phyloP scores from a whole-genome alignment of 345 rosid species.

The Syzygium aromaticum region DNA sequence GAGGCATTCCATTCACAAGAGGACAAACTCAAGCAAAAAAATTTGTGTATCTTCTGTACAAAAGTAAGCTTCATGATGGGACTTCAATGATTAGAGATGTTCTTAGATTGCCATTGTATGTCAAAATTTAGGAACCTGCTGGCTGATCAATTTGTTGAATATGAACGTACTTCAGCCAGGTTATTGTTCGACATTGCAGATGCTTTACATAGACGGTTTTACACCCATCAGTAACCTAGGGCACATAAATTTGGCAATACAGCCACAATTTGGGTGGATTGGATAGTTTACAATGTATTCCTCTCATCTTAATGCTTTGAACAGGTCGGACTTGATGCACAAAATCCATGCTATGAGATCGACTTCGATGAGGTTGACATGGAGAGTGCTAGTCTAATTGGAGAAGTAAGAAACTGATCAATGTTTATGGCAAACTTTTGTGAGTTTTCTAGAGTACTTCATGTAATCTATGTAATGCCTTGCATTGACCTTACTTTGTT shows the following conservation, averaged over 20 bases:
- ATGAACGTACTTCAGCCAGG: not conserved
- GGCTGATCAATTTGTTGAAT: not conserved
- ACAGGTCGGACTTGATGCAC: slow-evolving; percentile 51
- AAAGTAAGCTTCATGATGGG: not conserved
- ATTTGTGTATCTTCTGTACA: not conserved
- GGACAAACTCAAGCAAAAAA: not conserved
- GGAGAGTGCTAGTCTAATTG: slow-evolving; percentile 37
- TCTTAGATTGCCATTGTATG: not conserved
- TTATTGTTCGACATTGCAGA: not conserved
- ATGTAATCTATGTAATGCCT: not conserved
- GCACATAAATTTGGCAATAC: not conserved
- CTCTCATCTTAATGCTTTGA: slow-evolving; percentile 1
- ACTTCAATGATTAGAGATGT: not conserved
- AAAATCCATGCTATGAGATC: slow-evolving; percentile 35
- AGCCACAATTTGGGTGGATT: not conserved
- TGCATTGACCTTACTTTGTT: not conserved
- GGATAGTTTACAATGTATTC: not conserved
- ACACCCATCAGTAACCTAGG: not conserved
- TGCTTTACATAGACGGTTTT: not conserved
- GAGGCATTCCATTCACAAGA: not conserved
- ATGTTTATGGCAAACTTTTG: not conserved
- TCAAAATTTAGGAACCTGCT: not conserved
- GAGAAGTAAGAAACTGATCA: slow-evolving; percentile 31
- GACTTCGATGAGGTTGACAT: slow-evolving; percentile 32
- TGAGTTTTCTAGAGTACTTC: not conserved